phyloP scores from a whole-genome alignment of 2,329 filamentous ascomycete genomes.

The Scedosporium dehoogii region DNA sequence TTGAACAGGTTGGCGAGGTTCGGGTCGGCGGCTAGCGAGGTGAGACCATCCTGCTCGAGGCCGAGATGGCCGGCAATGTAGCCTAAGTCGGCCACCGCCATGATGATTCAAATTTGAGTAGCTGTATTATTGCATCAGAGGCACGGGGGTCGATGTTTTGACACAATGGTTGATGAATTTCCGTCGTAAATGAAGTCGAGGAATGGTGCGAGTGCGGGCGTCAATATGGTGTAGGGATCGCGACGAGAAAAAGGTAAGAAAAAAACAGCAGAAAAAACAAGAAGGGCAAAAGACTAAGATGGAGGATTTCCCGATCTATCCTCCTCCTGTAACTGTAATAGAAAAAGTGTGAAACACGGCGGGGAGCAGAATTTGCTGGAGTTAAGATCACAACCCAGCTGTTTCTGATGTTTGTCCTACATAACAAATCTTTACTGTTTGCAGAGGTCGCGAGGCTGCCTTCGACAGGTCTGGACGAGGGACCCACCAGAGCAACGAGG shows the following conservation, averaged over 20 bases:
- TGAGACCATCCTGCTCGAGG: slow-evolving; percentile 54
- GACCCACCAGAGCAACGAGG: slow-evolving; percentile 2
- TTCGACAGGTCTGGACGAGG: not conserved
- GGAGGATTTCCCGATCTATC: too few relatives aligned
- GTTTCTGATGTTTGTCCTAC: not conserved
- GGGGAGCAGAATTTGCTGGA: not conserved
- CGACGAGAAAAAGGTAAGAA: not conserved
- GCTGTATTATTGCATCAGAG: not conserved
- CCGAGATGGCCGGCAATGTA: slow-evolving; percentile 65
- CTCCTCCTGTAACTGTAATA: too few relatives aligned
- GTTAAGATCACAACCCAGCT: not conserved
- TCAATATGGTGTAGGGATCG: not conserved
- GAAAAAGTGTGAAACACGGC: not conserved
- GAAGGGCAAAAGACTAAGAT: too few relatives aligned
- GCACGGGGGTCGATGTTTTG: not conserved
- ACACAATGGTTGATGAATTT: not conserved
- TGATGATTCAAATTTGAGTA: not conserved
- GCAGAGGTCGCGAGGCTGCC: slow-evolving; percentile 4
- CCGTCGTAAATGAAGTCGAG: not conserved
- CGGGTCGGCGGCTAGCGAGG: slow-evolving; percentile 52
- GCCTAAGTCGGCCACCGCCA: slow-evolving; percentile 50
- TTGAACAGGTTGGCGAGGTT: slow-evolving; percentile 69
- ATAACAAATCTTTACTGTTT: slow-evolving; percentile 5
- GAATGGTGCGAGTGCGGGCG: not conserved
- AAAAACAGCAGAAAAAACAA: too few relatives aligned